These are phyloP conservation scores for Fusarium sublunatum DNA, from an alignment of 2,329 filamentous ascomycete genomes.

Conservation along the genomic window DNA sequence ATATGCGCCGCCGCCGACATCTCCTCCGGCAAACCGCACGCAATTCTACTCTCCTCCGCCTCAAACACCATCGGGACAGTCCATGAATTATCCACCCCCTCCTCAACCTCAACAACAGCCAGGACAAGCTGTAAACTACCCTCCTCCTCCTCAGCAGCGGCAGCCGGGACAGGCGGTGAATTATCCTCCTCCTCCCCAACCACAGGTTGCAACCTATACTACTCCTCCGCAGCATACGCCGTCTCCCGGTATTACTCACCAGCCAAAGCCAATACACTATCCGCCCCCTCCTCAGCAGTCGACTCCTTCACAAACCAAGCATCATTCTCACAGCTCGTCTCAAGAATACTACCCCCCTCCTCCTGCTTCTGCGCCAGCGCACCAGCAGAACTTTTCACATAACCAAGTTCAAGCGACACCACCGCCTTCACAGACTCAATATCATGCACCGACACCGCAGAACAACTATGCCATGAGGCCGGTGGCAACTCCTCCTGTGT, in stretches of 20 bases:
- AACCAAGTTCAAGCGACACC: conserved; percentile 42
- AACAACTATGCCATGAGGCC: conserved; percentile 35
- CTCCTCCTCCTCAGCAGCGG: conserved; percentile 43
- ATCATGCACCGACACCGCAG: conserved; percentile 41
- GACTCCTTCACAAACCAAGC: conserved; percentile 37
- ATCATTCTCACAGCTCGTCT: conserved; percentile 39
- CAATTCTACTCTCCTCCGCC: conserved; percentile 60
- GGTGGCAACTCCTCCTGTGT: conserved; percentile 39
- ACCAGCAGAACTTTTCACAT: conserved; percentile 42
- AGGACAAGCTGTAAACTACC: conserved; percentile 45
- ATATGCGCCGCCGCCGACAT: conserved; percentile 61
- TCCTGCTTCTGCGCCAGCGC: conserved; percentile 37
- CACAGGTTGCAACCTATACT: conserved; percentile 46
- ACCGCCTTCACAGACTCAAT: conserved; percentile 38
- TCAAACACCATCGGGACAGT: conserved; percentile 48
- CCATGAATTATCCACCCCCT: conserved; percentile 45
- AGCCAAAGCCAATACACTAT: conserved; percentile 32
- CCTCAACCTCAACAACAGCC: conserved; percentile 48
- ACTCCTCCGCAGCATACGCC: conserved; percentile 44
- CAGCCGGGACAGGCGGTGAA: conserved; percentile 41
- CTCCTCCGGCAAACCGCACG: conserved; percentile 58
- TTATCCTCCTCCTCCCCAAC: conserved; percentile 46
- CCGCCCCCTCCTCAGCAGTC: conserved; percentile 42
- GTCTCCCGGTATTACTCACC: conserved; percentile 41
- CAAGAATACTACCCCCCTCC: conserved; percentile 40